phyloP scores from a whole-genome alignment of 192 early-diverging fungal genomes.

The Backusella macrospora region DNA sequence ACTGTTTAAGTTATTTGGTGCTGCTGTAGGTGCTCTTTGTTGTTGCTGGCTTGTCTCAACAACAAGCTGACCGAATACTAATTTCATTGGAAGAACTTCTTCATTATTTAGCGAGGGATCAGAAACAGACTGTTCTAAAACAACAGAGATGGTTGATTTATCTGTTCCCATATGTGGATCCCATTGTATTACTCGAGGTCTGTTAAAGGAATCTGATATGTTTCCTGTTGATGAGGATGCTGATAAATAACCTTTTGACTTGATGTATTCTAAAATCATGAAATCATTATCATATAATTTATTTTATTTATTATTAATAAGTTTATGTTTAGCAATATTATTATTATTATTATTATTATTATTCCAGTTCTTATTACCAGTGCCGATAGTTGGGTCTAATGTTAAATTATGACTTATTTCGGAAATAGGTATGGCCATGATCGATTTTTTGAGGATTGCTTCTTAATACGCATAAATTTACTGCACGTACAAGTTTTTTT shows the following conservation, averaged over 20 bases:
- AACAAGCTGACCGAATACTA: constrained; percentile 52
- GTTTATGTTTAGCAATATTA: not conserved
- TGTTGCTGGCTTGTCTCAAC: constrained; percentile 51
- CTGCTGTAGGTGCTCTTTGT: constrained; percentile 12
- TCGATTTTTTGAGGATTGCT: not conserved
- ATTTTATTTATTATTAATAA: not conserved
- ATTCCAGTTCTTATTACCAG: not conserved
- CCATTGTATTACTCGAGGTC: constrained; percentile 45
- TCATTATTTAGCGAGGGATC: not conserved
- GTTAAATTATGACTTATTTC: not conserved
- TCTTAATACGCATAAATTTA: no score
- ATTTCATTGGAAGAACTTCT: constrained; percentile 39
- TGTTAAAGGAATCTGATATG: constrained; percentile 6
- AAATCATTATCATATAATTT: not conserved
- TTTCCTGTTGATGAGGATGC: not conserved
- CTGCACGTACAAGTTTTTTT: no score
- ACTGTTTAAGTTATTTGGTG: not conserved
- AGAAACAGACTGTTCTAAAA: constrained; percentile 35
- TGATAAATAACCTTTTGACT: not conserved
- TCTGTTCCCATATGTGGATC: constrained; percentile 45
- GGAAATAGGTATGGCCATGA: constrained; percentile 1
- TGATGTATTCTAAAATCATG: not conserved
- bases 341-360: not conserved
- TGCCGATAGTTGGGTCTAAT: not conserved
- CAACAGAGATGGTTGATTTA: constrained; percentile 39